phyloP scores from a whole-genome alignment of 2,329 filamentous ascomycete genomes.

The Cordyceps cicadae region DNA sequence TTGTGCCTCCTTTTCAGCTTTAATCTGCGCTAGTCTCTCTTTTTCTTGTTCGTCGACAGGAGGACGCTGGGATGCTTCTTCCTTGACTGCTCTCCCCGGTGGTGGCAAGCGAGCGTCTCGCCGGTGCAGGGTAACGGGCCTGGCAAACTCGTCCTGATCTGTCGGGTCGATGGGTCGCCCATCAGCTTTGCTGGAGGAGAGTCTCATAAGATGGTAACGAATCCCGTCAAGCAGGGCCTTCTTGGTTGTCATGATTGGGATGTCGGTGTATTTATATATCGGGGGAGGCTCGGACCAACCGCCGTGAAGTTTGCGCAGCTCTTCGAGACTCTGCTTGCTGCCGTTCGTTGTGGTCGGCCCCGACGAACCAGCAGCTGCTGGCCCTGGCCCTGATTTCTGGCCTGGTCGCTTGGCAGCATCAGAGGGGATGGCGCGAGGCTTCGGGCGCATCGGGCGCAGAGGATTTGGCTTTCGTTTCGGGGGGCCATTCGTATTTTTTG shows the following conservation, averaged over 20 bases:
- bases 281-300: constrained; percentile 51
- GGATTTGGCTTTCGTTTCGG: constrained; percentile 26
- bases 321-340: constrained; percentile 30
- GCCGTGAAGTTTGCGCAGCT: constrained; percentile 37
- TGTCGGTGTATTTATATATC: constrained; percentile 40
- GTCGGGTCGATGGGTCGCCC: constrained; percentile 59
- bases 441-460: constrained; percentile 32
- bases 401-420: constrained; percentile 48
- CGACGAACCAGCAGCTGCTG: constrained; percentile 16
- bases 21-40: constrained; percentile 58
- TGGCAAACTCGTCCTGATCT: constrained; percentile 70
- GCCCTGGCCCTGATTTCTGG: constrained; percentile 20
- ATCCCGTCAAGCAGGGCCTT: constrained; percentile 69
- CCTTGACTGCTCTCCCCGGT: constrained; percentile 55
- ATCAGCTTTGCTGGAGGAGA: constrained; percentile 50
- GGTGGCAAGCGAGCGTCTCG: constrained; percentile 70
- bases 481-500: constrained; percentile 27
- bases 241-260: constrained; percentile 75
- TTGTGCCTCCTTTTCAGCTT: constrained; percentile 76
- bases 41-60: constrained; percentile 49
- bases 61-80: constrained; percentile 39
- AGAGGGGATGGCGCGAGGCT: constrained; percentile 50
- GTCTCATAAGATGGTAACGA: constrained; percentile 80
- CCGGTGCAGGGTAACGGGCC: constrained; percentile 81
- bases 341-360: constrained; percentile 20